Percentiles rank a stretch among this genome's conserved stretches.
These are phyloP conservation scores for Penicillium macrosclerotiorum DNA, from an alignment of 495 filamentous ascomycete species.

Conservation along the genomic window DNA sequence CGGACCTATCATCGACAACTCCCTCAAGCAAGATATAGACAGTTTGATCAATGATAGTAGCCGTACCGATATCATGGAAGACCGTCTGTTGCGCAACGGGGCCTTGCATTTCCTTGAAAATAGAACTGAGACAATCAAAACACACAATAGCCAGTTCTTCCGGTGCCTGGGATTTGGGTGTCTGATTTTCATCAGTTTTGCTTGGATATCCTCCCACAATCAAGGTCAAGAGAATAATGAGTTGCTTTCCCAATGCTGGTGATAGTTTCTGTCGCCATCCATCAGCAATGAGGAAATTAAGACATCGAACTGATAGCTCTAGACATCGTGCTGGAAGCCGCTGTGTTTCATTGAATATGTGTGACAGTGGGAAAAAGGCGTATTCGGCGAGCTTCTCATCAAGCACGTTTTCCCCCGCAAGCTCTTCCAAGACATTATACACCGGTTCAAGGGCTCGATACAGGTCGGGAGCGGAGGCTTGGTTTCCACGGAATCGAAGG, in stretches of 20 bases:
- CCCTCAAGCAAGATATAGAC: slow-evolving; percentile 79
- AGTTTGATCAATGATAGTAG: slow-evolving; percentile 76
- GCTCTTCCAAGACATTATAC: slow-evolving; percentile 47
- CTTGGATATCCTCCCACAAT: slow-evolving; percentile 68
- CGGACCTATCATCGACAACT: slow-evolving; percentile 55
- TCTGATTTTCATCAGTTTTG: slow-evolving; percentile 31
- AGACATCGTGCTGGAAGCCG: slow-evolving; percentile 67
- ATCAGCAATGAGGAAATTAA: slow-evolving; percentile 66
- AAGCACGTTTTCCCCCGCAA: slow-evolving; percentile 53
- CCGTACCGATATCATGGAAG: slow-evolving; percentile 47
- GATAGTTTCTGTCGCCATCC: slow-evolving; percentile 73
- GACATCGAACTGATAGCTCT: slow-evolving; percentile 71
- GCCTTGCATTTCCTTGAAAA: slow-evolving; percentile 47
- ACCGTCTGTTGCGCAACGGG: slow-evolving; percentile 56
- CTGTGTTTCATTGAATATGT: slow-evolving; percentile 76
- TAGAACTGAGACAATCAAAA: slow-evolving; percentile 53
- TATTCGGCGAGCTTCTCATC: slow-evolving; percentile 89
- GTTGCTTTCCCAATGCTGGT: slow-evolving; percentile 71
- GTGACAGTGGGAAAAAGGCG: slow-evolving; percentile 87
- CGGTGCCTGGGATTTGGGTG: slow-evolving; percentile 43
- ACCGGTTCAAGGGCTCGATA: slow-evolving; percentile 54
- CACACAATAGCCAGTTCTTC: slow-evolving; percentile 68
- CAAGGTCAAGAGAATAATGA: slow-evolving; percentile 81
- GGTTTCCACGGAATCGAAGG: slow-evolving; percentile 56
- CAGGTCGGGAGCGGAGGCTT: slow-evolving; percentile 53